Evolutionary conservation across 1,284 basidiomycete species (phyloP).

Genomic region (Puccinia polysora): DNA sequence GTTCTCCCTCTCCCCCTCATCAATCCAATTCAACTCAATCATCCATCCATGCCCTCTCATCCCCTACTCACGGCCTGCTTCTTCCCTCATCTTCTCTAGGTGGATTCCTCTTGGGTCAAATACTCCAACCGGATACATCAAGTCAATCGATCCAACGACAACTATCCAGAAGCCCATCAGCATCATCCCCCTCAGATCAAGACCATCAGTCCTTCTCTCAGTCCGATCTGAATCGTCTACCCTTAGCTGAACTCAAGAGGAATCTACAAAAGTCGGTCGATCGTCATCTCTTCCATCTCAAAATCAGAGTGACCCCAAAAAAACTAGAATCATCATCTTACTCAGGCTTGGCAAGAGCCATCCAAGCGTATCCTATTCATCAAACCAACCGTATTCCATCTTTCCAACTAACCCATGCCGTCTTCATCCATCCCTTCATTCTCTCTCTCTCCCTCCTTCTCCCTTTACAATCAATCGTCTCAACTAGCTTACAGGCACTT

Average conservation of each 20-base stretch:
- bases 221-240: neutral
- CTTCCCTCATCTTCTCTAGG: slow-evolving; percentile 2
- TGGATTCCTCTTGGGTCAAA: slow-evolving; percentile 40
- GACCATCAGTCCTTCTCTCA: slow-evolving; percentile 3
- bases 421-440: too few species aligned
- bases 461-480: neutral
- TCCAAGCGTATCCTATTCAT: too few species aligned
- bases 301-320: neutral
- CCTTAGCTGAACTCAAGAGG: slow-evolving; percentile 24
- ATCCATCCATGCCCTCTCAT: neutral
- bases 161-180: neutral
- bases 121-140: slow-evolving; percentile 27
- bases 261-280: slow-evolving; percentile 23
- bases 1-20: neutral
- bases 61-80: neutral
- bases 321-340: too few species aligned
- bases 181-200: neutral
- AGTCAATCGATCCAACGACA: slow-evolving; percentile 6
- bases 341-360: too few species aligned
- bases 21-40: neutral
- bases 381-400: too few species aligned
- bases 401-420: too few species aligned
- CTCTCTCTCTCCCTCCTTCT: neutral
- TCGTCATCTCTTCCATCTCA: too few species aligned
- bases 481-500: slow-evolving; percentile 28